A percentile compares a stretch with the other conserved stretches of the same genome.
Evolutionary conservation across 2,329 filamentous ascomycete genomes (phyloP).

Genomic region (Cryphonectria naterciae): DNA sequence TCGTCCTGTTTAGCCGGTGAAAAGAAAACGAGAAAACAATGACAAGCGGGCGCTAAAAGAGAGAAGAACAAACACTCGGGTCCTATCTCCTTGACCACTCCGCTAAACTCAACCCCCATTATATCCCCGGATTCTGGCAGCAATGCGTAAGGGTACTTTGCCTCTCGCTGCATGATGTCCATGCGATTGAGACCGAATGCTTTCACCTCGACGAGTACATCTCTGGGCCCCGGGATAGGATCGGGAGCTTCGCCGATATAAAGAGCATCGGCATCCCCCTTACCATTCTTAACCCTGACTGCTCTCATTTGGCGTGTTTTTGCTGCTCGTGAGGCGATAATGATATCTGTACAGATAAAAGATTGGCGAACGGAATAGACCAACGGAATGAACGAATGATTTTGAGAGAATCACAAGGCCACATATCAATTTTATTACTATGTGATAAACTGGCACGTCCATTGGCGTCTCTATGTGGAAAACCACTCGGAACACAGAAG

Average conservation of each 20-base stretch:
- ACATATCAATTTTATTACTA: background rate
- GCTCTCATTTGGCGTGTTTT: background rate
- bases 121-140: slow-evolving; percentile 27
- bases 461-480: background rate
- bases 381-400: no score
- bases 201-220: slow-evolving; percentile 25
- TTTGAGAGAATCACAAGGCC: background rate
- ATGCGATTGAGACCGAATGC: slow-evolving; percentile 29
- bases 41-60: background rate
- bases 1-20: background rate
- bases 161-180: slow-evolving; percentile 30
- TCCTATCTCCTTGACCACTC: slow-evolving; percentile 22
- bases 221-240: slow-evolving; percentile 14
- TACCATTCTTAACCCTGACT: background rate
- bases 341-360: background rate
- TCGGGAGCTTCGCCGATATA: slow-evolving; percentile 11
- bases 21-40: background rate
- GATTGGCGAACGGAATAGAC: background rate
- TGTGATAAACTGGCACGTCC: background rate
- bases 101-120: slow-evolving; percentile 28
- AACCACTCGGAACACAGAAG: background rate
- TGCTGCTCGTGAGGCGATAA: background rate
- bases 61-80: slow-evolving; percentile 19
- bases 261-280: slow-evolving; percentile 4
- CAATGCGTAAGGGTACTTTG: slow-evolving; percentile 27